A percentile compares a stretch with the other conserved stretches of the same genome.
Evolutionary conservation across 768 basidiomycete genomes (phyloP).

Genomic region (Panellus pusillus): DNA sequence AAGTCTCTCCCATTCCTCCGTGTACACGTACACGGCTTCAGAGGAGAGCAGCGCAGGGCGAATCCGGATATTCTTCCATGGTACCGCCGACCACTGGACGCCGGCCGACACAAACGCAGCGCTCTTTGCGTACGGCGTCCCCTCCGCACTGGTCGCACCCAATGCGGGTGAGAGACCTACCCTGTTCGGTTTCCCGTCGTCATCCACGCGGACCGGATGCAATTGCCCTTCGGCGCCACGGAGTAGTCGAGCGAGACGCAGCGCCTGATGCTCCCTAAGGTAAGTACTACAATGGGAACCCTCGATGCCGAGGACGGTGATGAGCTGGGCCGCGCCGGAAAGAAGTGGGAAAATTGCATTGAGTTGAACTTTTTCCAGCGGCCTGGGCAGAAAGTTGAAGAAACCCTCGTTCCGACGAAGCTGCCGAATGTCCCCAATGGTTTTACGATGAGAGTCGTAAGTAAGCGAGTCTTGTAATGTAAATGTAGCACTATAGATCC

Average conservation of each 20-base stretch:
- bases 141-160: conserved; percentile 38
- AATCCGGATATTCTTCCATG: conserved; percentile 32
- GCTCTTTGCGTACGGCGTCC: conserved; percentile 12
- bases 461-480: neutral
- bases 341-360: conserved; percentile 16
- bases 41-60: conserved; percentile 34
- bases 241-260: conserved; percentile 25
- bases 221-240: conserved; percentile 22
- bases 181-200: conserved; percentile 36
- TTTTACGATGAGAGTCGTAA: conserved; percentile 1
- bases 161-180: conserved; percentile 41
- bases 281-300: neutral
- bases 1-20: conserved; percentile 17
- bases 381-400: conserved; percentile 24
- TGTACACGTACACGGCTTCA: conserved; percentile 34
- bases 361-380: conserved; percentile 24
- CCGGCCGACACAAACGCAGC: conserved; percentile 20
- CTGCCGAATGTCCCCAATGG: conserved; percentile 22
- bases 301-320: neutral
- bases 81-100: conserved; percentile 15
- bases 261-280: neutral
- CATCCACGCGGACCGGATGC: conserved; percentile 8
- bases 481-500: no score
- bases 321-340: neutral
- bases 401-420: conserved; percentile 12